Evolutionary conservation across 768 basidiomycete species (phyloP), one percentile per base, ranked within the genome.

Genomic region (Amanita rimosa): DNA sequence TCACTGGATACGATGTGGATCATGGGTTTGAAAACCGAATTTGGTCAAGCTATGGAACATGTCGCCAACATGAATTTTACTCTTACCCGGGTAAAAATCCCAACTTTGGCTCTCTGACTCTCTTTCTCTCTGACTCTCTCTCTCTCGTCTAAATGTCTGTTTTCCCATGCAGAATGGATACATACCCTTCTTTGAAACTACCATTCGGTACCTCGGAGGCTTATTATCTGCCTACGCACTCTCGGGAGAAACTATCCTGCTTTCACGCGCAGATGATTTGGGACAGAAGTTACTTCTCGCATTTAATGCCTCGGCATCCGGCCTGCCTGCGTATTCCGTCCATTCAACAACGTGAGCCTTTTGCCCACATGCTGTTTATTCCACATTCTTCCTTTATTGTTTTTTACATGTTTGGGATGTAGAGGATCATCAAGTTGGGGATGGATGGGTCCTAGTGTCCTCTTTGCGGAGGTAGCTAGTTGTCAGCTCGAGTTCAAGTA

Each of bases 1-100:
- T 76, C 84, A 0, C 68, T 93, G 34, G 86, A 89, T 57, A 85
- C 86, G 1, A 78, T 94, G 70, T 77, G 81, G 67, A 72, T 93
- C 37, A 82, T 91, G 79, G 86, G 75, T 5, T 67, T 91, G n/a
- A 64, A 75, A 21, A 71, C 79, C 0, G 78, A 90, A 54, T 90
- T 87, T 56, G 59, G 72, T 33, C 66, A 75, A 1, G 79, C 80
- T 1, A 59, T 86, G 2, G 67, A 71, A 7, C 65, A 69, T 33
- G 65, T 82, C 17, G 66, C 67, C 10, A 64, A 68, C n/a, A 62
- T 67, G 41, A 67, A 67, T 14, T 80, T 81, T 48, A 63, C 34
- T 31, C 52, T 48, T n/a, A 58, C 52, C 58, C 69, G 54, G 48
- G 68, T 17, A 36, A n/a, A n/a, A n/a, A n/a, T n/a, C n/a, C n/a